Percentiles rank a stretch among this genome's conserved stretches.
These are phyloP conservation scores for Starmera amethionina DNA, from an alignment of 805 yeast species.

Conservation along the genomic window DNA sequence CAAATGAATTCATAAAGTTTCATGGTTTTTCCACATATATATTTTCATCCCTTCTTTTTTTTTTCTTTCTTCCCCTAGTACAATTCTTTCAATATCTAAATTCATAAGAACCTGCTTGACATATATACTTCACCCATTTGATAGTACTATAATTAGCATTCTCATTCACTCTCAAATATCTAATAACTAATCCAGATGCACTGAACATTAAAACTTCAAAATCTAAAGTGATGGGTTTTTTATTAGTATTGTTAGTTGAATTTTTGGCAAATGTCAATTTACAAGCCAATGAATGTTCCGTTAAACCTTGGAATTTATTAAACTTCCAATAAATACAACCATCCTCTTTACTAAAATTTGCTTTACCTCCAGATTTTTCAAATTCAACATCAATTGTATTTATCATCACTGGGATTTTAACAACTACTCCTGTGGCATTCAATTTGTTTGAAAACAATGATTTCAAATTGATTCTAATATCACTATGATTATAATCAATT, in stretches of 20 bases:
- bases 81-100: constrained; percentile 60
- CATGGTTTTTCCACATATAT: neutral
- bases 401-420: constrained; percentile 64
- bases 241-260: constrained; percentile 33
- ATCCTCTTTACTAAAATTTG: constrained; percentile 59
- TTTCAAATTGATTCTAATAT: constrained; percentile 49
- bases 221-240: constrained; percentile 65
- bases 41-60: neutral
- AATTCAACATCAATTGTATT: constrained; percentile 39
- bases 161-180: constrained; percentile 58
- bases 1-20: neutral
- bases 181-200: constrained; percentile 65
- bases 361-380: constrained; percentile 50
- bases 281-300: constrained; percentile 51
- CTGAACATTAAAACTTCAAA: constrained; percentile 70
- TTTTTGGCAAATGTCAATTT: constrained; percentile 32
- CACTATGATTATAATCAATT: constrained; percentile 34
- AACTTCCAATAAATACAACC: constrained; percentile 61
- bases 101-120: constrained; percentile 76
- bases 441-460: constrained; percentile 51
- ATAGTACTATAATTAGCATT: constrained; percentile 54
- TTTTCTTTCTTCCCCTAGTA: no score
- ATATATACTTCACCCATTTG: constrained; percentile 79
- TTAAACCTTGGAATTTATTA: constrained; percentile 55
- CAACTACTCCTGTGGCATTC: constrained; percentile 51